Evolutionary conservation across 352 stramenopile species (phyloP), one percentile per base, ranked within the genome.

Genomic region (Globisporangium spinosum): DNA sequence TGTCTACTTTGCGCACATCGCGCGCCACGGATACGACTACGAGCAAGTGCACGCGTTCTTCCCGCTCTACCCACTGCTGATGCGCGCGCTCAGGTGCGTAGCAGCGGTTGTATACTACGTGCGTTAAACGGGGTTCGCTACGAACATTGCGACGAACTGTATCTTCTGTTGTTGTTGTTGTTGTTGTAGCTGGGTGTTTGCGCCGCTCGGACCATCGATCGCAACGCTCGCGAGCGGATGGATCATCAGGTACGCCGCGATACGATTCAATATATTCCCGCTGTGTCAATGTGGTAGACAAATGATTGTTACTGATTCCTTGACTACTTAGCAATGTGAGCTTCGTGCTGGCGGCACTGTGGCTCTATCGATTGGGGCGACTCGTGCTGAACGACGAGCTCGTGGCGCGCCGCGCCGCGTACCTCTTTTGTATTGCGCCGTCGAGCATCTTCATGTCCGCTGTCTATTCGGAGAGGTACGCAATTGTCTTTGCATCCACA

Each of bases 41-140:
- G 90, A 97, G 74, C 84, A 96, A 58, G 76, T 86, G 32, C 84
- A 94, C 72, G 85, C 87, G 51, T 95, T 95, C 74, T 95, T 93
- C 70, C 87, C 87, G 40, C 68, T 95, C 34, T 94, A 90, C 53
- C 76, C 89, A 45, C 62, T 92, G 54, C 68, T 93, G 43, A 65
- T 73, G 45, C 83, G 82, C 51, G 72, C 62, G 43, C 12, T 80
- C 13, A 74, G 72, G 53, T 64, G 17, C 20, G 17, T 10, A 23
- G 4, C 43, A 51, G 5, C 15, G 15, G 6, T 0, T 22, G 40
- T 0, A 2, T 12, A 5, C 10, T 47, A 3, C 5, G 12, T 20
- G 4, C 40, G n/a, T 49, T 22, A 17, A 8, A 7, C 5, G 35
- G 35, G 12, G 5, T 43, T 43, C 35, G 12, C 35, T 43, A 43